Evolutionary conservation across 2,329 filamentous ascomycete species (phyloP).

Genomic region (Fusarium scirpi): DNA sequence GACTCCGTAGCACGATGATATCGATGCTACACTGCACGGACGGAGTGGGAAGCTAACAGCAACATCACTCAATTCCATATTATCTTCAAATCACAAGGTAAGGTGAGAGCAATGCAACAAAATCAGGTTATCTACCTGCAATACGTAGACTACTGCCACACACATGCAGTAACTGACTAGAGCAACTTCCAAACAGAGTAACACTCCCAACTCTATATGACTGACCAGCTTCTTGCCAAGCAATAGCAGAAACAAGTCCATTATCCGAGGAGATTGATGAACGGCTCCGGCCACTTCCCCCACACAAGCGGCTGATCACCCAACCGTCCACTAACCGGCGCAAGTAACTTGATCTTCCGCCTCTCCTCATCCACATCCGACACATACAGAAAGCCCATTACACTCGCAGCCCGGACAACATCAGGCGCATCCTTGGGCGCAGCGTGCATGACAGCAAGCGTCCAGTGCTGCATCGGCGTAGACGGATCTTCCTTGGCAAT

Average conservation of each 20-base stretch:
- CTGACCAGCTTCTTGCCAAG: conserved; percentile 1
- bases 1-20: too few species aligned
- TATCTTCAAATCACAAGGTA: neutral
- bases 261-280: conserved; percentile 77
- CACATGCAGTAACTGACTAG: neutral
- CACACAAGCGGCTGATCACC: conserved; percentile 84
- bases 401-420: conserved; percentile 80
- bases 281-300: conserved; percentile 88
- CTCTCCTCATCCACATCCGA: conserved; percentile 90
- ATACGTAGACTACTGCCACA: neutral
- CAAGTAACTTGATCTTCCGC: conserved; percentile 82
- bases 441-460: conserved; percentile 87
- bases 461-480: conserved; percentile 79
- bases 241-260: neutral
- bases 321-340: conserved; percentile 84
- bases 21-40: neutral
- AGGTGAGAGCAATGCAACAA: neutral
- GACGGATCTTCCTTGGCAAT: conserved; percentile 75
- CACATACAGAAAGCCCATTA: conserved; percentile 94
- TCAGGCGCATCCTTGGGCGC: conserved; percentile 75
- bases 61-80: neutral
- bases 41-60: neutral
- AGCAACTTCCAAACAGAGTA: neutral
- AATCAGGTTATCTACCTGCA: neutral
- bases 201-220: neutral